Conservation (phyloP, 2,329 filamentous ascomycete species). For the Teratosphaeriaceae sp. region DNA sequence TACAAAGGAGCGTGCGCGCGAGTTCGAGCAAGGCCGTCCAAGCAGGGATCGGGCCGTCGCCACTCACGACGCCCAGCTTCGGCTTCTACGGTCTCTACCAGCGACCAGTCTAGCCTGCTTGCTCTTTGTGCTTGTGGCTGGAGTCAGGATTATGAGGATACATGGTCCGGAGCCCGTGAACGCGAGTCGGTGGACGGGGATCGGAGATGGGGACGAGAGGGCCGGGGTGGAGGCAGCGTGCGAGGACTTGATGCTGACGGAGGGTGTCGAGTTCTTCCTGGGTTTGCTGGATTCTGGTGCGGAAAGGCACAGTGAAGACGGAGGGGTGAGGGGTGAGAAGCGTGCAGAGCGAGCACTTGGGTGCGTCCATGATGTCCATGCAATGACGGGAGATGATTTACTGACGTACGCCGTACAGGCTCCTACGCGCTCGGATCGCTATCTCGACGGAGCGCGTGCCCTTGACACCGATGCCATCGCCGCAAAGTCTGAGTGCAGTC, state of each 20-base stretch:
- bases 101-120: conserved; percentile 27
- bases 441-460: conserved; percentile 13
- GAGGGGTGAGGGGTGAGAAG: background rate
- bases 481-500: conserved; percentile 23
- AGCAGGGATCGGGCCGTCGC: background rate
- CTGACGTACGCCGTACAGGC: conserved; percentile 8
- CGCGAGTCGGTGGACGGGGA: conserved; percentile 10
- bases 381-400: background rate
- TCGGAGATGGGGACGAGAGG: conserved; percentile 18
- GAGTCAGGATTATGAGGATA: conserved; percentile 26
- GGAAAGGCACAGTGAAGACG: background rate
- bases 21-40: background rate
- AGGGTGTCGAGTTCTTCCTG: conserved; percentile 25
- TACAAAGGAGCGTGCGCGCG: too few relatives aligned
- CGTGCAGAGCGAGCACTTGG: background rate
- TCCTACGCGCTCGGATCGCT: conserved; percentile 18
- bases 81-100: conserved; percentile 22
- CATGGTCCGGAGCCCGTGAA: conserved; percentile 25
- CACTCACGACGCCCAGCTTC: conserved; percentile 9
- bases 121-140: conserved; percentile 26
- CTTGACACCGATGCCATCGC: conserved; percentile 8
- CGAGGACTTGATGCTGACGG: conserved; percentile 26
- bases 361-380: background rate
- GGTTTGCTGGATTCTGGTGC: conserved; percentile 14
- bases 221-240: conserved; percentile 27